phyloP scores from a whole-genome alignment of 2,329 filamentous ascomycete genomes.

The Aspergillus pseudoterreus region DNA sequence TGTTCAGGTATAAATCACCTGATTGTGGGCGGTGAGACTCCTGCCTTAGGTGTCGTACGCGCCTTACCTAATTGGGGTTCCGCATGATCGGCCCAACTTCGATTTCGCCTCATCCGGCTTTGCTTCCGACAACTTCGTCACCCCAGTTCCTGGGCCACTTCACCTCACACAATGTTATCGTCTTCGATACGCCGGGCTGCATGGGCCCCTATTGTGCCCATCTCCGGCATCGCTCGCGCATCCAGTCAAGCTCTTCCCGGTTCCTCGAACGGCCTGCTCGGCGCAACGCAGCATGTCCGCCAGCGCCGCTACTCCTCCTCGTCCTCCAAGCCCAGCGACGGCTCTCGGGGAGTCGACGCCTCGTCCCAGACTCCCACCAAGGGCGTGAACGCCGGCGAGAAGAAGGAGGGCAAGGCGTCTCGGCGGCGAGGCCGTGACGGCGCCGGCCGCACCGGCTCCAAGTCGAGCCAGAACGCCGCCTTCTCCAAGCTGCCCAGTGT shows the following conservation, averaged over 20 bases:
- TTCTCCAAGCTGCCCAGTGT: constrained; percentile 46
- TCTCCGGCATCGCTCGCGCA: constrained; percentile 31
- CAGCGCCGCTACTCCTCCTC: constrained; percentile 47
- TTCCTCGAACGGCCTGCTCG: constrained; percentile 28
- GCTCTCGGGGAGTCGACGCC: constrained; percentile 39
- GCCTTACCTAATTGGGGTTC: constrained; percentile 26
- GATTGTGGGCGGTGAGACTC: not conserved
- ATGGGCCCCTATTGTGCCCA: constrained; percentile 33
- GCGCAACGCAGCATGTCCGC: constrained; percentile 34
- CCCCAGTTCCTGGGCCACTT: constrained; percentile 22
- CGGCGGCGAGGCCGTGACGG: constrained; percentile 36
- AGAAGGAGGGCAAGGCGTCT: constrained; percentile 32
- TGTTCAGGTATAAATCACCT: constrained; percentile 2
- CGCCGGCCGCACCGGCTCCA: constrained; percentile 29
- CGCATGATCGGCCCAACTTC: constrained; percentile 34
- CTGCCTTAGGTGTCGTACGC: constrained; percentile 22
- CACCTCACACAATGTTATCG: constrained; percentile 38
- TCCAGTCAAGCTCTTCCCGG: constrained; percentile 28
- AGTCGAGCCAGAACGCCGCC: constrained; percentile 35
- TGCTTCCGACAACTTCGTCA: constrained; percentile 23
- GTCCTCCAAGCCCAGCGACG: constrained; percentile 49
- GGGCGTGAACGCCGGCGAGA: constrained; percentile 35
- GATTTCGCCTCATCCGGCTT: constrained; percentile 33
- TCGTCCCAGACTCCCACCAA: constrained; percentile 37
- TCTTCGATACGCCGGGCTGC: constrained; percentile 45